Evolutionary conservation across 208 protist species (phyloP).

Genomic region (Histomonas meleagridis): DNA sequence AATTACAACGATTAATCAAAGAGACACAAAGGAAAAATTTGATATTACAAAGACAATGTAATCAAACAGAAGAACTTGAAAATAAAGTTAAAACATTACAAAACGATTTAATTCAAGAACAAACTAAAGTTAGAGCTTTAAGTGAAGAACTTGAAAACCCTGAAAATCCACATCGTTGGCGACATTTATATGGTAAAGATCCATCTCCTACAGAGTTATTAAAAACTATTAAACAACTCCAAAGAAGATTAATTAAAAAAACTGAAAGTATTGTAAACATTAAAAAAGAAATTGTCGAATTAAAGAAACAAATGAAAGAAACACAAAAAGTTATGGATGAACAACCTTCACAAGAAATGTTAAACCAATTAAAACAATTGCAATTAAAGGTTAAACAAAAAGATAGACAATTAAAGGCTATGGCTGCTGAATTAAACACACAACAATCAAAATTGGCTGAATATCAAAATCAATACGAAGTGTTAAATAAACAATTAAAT

Average conservation of each 20-base stretch:
- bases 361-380: conserved; percentile 78
- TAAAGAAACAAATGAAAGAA: conserved; percentile 69
- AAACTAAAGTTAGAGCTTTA: conserved; percentile 62
- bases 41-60: conserved; percentile 38
- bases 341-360: conserved; percentile 79
- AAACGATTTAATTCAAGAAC: conserved; percentile 66
- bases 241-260: conserved; percentile 79
- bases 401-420: conserved; percentile 65
- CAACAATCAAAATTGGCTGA: conserved; percentile 26
- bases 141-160: conserved; percentile 84
- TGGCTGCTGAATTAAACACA: conserved; percentile 60
- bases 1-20: conserved; percentile 67
- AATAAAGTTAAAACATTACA: conserved; percentile 66
- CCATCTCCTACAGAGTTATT: conserved; percentile 72
- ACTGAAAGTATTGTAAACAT: conserved; percentile 69
- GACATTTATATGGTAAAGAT: conserved; percentile 70
- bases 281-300: conserved; percentile 65
- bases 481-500: neutral
- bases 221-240: conserved; percentile 86
- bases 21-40: conserved; percentile 66
- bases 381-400: conserved; percentile 75
- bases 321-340: conserved; percentile 73
- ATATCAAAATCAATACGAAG: conserved; percentile 20
- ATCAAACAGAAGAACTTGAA: conserved; percentile 45
- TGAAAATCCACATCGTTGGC: conserved; percentile 91